Evolutionary conservation across 139 green algal species (phyloP).

Genomic region (Micromonas pusilla): DNA sequence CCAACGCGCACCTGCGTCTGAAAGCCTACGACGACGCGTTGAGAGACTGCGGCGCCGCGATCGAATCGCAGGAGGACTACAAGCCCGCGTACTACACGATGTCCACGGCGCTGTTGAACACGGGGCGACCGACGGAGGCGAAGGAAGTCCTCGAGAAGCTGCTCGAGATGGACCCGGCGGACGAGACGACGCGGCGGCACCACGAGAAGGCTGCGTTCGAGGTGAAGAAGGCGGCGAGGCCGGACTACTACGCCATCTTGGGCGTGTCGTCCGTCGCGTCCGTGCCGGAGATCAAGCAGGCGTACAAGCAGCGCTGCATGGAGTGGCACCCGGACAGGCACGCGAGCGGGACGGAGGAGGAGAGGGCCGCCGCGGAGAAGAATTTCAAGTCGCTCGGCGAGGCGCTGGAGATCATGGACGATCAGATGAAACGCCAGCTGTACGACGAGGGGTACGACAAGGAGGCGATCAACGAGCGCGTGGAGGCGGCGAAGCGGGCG

Average conservation of each 20-base stretch:
- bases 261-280: slow-evolving; percentile 17
- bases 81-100: slow-evolving; percentile 21
- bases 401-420: slow-evolving; percentile 28
- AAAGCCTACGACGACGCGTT: slow-evolving; percentile 3
- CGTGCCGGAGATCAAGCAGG: slow-evolving; percentile 21
- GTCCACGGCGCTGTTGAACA: not conserved
- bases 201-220: slow-evolving; percentile 17
- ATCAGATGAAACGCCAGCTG: slow-evolving; percentile 8
- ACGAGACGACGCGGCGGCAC: not conserved
- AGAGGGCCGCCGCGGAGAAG: slow-evolving; percentile 22
- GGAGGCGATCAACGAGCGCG: slow-evolving; percentile 12
- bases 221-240: not conserved
- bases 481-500: slow-evolving; percentile 10
- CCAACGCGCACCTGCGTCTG: not conserved
- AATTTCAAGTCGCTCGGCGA: slow-evolving; percentile 27
- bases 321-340: slow-evolving; percentile 16
- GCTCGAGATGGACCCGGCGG: slow-evolving; percentile 7
- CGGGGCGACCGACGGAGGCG: not conserved
- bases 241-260: slow-evolving; percentile 31
- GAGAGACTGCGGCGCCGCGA: not conserved
- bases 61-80: not conserved
- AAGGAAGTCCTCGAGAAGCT: not conserved
- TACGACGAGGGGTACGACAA: slow-evolving; percentile 31
- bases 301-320: slow-evolving; percentile 29
- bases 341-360: not conserved